These are phyloP conservation scores for Lichtheimia ramosa DNA, from an alignment of 371 early-diverging fungal genomes.

Conservation along the genomic window DNA sequence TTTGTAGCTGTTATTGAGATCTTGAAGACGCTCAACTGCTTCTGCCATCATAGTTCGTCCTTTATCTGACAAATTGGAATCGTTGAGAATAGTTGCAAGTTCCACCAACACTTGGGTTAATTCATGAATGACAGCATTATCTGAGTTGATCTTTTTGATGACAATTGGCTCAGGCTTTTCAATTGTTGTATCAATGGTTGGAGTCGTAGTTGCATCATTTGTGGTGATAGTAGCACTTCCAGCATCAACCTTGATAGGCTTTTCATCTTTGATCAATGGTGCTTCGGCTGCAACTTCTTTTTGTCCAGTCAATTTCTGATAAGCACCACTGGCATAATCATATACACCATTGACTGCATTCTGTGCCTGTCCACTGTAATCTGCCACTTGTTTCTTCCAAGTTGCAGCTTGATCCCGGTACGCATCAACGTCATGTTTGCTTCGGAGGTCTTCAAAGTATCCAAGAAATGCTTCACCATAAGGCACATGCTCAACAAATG, in stretches of 20 bases:
- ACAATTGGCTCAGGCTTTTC: constrained; percentile 22
- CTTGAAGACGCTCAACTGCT: constrained; percentile 24
- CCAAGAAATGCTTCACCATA: constrained; percentile 21
- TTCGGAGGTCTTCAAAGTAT: constrained; percentile 24
- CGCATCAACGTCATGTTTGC: constrained; percentile 18
- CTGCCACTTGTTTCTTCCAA: constrained; percentile 19
- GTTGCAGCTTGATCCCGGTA: constrained; percentile 14
- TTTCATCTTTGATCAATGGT: constrained; percentile 1
- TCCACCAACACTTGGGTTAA: constrained; percentile 25
- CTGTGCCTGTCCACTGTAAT: constrained; percentile 21
- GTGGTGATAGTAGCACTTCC: constrained; percentile 10
- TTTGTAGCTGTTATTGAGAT: constrained; percentile 18
- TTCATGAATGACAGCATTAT: constrained; percentile 22
- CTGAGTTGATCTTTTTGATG: constrained; percentile 17
- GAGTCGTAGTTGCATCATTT: constrained; percentile 3
- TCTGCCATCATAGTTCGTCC: constrained; percentile 26
- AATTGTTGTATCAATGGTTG: constrained; percentile 13
- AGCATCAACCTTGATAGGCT: background rate
- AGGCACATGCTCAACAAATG: constrained; percentile 25
- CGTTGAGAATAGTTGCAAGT: constrained; percentile 33
- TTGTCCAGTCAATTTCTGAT: constrained; percentile 24
- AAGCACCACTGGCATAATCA: constrained; percentile 23
- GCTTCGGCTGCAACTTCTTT: constrained; percentile 5
- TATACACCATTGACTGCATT: constrained; percentile 21
- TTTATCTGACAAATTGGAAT: constrained; percentile 24